Conservation (phyloP, 768 basidiomycete species). For the Jaapia argillacea region DNA sequence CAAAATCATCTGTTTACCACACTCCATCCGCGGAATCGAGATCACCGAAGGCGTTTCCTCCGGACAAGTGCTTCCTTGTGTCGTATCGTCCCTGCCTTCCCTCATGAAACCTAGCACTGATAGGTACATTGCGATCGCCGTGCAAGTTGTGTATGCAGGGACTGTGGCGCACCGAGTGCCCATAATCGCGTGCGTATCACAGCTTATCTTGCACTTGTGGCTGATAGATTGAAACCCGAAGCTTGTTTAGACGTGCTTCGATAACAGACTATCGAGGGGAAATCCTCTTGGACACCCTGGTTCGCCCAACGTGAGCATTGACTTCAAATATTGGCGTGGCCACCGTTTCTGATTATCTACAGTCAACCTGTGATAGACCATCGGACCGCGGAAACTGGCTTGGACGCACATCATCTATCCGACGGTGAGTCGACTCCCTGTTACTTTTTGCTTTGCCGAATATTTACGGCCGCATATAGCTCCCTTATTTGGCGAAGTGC, state of each 20-base stretch:
- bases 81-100: neutral
- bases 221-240: too few relatives aligned
- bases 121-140: conserved; percentile 39
- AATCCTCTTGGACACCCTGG: conserved; percentile 36
- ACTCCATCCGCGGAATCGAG: too few relatives aligned
- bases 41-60: too few relatives aligned
- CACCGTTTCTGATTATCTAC: neutral
- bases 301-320: conserved; percentile 39
- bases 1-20: too few relatives aligned
- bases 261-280: conserved; percentile 38
- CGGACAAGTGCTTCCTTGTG: too few relatives aligned
- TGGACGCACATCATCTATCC: conserved; percentile 28
- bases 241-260: conserved; percentile 35
- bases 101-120: neutral
- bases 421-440: conserved; percentile 28
- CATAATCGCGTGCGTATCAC: conserved; percentile 39
- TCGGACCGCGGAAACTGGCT: conserved; percentile 34
- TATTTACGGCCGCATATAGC: too few relatives aligned
- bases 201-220: neutral
- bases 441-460: too few relatives aligned
- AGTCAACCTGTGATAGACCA: conserved; percentile 41
- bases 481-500: conserved; percentile 39
- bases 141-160: conserved; percentile 32
- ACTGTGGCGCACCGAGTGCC: conserved; percentile 32
- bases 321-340: neutral